phyloP scores from a whole-genome alignment of 495 filamentous ascomycete genomes.

The Penicillium psychrofluorescens region DNA sequence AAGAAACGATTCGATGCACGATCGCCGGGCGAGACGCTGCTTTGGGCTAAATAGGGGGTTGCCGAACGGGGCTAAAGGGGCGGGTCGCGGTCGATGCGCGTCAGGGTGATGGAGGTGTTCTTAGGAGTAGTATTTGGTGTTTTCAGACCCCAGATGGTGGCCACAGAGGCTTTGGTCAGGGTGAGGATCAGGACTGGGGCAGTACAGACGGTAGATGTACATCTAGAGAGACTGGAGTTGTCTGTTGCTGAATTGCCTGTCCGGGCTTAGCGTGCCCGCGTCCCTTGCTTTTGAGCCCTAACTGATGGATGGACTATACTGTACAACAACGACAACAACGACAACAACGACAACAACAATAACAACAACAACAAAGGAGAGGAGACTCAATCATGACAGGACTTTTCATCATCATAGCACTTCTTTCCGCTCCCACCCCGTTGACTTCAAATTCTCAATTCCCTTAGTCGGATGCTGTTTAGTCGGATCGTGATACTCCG shows the following conservation, averaged over 20 bases:
- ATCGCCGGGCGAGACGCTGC: conserved; percentile 24
- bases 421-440: conserved; percentile 80
- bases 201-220: too few species aligned
- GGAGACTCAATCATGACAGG: too few species aligned
- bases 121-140: too few species aligned
- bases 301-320: neutral
- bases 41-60: conserved; percentile 21
- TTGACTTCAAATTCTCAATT: conserved; percentile 56
- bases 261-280: conserved; percentile 5
- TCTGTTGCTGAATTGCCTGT: conserved; percentile 3
- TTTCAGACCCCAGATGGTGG: too few species aligned
- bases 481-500: conserved; percentile 57
- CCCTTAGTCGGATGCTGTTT: conserved; percentile 65
- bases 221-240: neutral
- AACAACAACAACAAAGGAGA: neutral
- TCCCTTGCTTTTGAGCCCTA: neutral
- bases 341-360: neutral
- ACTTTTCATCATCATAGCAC: conserved; percentile 32
- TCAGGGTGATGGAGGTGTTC: neutral
- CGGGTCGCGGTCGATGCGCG: conserved; percentile 9
- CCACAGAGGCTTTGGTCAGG: too few species aligned
- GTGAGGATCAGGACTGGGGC: too few species aligned
- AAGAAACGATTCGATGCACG: conserved; percentile 14
- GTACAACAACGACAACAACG: neutral
- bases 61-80: conserved; percentile 13